phyloP scores from a whole-genome alignment of 228 moss, liverwort and hornwort genomes.

The Sphagnum fallax region DNA sequence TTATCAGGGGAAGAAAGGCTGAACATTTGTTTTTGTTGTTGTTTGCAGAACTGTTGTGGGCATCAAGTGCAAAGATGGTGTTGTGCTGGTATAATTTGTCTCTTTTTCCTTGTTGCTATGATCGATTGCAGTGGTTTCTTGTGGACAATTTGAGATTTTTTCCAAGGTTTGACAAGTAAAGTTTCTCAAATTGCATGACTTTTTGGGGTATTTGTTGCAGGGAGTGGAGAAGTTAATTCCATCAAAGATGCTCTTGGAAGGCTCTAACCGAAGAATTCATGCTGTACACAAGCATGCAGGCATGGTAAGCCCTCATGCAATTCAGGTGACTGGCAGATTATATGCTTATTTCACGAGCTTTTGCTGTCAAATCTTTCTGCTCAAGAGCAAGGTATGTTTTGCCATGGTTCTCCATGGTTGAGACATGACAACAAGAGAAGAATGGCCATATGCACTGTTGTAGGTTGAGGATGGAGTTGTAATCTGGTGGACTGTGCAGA shows the following conservation, averaged over 20 bases:
- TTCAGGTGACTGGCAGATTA: neutral
- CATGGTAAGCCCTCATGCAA: constrained; percentile 44
- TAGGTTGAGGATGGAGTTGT: neutral
- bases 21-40: neutral
- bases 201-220: constrained; percentile 15
- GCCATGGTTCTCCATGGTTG: too few relatives aligned
- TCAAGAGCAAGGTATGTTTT: too few relatives aligned
- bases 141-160: neutral
- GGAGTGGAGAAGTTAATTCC: constrained; percentile 90
- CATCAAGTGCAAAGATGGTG: constrained; percentile 92
- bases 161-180: neutral
- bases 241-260: constrained; percentile 88
- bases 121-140: neutral
- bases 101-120: neutral
- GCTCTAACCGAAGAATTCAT: constrained; percentile 92
- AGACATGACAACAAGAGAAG: too few relatives aligned
- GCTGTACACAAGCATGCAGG: constrained; percentile 80
- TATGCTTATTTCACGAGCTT: too few relatives aligned
- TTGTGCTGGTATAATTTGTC: constrained; percentile 61
- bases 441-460: neutral
- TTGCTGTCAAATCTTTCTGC: too few relatives aligned
- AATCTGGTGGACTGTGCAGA: too few relatives aligned
- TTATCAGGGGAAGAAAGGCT: neutral
- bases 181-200: neutral
- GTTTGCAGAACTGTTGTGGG: constrained; percentile 67